Conservation (phyloP, 306 rosid species). For the Cucurbita maxima region DNA sequence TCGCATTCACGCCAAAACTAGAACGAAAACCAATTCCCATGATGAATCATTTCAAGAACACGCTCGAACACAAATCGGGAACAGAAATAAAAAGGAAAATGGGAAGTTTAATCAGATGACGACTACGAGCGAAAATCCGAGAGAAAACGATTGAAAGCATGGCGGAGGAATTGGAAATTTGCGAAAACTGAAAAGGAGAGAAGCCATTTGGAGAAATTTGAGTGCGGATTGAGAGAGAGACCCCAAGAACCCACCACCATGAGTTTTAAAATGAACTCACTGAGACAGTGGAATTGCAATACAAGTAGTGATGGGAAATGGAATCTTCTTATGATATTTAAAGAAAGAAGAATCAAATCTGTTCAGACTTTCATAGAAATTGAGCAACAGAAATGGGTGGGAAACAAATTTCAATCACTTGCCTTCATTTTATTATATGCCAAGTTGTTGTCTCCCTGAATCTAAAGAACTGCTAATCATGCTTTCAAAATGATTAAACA, state of each 20-base stretch:
- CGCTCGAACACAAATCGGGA: neutral
- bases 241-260: neutral
- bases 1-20: neutral
- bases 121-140: constrained; percentile 3
- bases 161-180: neutral
- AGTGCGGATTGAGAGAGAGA: neutral
- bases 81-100: neutral
- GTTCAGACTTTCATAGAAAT: neutral
- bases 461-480: neutral
- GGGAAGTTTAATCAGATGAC: neutral
- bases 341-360: neutral
- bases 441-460: neutral
- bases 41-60: neutral
- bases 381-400: neutral
- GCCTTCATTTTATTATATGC: neutral
- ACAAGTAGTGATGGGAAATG: neutral
- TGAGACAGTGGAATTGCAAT: neutral
- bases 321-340: constrained; percentile 4
- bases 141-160: neutral
- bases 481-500: neutral
- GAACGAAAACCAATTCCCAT: neutral
- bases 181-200: neutral
- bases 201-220: constrained; percentile 7
- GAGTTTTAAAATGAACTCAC: neutral
- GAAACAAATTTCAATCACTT: neutral